Percentiles rank a stretch among this genome's conserved stretches.
Evolutionary conservation across 2,329 filamentous ascomycete species (phyloP).

Genomic region (Botrytis fabae): DNA sequence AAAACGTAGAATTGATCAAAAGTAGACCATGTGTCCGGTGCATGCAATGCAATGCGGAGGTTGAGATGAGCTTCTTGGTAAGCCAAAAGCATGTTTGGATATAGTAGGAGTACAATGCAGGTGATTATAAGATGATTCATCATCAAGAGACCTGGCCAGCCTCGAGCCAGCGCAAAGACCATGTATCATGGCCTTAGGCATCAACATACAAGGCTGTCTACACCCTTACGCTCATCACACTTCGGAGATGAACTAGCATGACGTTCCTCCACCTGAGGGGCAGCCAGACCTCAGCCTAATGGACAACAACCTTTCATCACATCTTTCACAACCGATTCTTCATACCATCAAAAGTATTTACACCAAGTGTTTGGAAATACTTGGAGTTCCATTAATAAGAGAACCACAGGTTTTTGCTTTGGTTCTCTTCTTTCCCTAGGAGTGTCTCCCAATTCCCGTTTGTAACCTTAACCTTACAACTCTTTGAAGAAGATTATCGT

Average conservation of each 20-base stretch:
- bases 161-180: neutral
- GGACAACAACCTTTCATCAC: neutral
- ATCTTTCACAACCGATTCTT: neutral
- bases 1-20: neutral
- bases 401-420: neutral
- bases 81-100: neutral
- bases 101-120: neutral
- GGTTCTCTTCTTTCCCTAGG: neutral
- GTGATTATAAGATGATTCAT: neutral
- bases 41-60: neutral
- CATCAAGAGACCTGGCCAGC: neutral
- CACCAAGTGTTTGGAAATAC: neutral
- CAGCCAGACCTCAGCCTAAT: neutral
- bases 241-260: neutral
- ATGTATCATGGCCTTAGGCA: neutral
- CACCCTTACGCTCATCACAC: neutral
- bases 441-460: neutral
- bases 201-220: neutral
- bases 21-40: neutral
- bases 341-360: neutral
- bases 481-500: constrained; percentile 4
- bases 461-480: neutral
- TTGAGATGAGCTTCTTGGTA: neutral
- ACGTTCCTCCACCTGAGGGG: constrained; percentile 6
- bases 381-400: neutral